Evolutionary conservation across 148 eudicot species (phyloP), one percentile per base, ranked within the genome.

Genomic region (Amaranthus hypochondriacus): DNA sequence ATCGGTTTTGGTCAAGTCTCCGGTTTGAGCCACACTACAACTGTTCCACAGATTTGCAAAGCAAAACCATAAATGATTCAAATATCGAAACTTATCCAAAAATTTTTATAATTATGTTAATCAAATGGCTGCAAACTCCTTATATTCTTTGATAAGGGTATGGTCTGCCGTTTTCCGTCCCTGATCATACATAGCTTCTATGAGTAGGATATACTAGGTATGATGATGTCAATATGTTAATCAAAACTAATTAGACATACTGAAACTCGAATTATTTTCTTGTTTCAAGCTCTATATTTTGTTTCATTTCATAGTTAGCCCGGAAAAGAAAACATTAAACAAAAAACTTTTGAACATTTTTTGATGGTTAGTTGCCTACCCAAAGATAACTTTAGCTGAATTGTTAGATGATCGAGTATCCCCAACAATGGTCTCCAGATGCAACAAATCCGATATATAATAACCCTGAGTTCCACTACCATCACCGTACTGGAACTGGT

Each of bases 391-490:
- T 46, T 78, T 81, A 48, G 97, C 90, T 8, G 98, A 79, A 70
- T 85, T 83, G 77, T 89, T 91, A 28, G 89, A 62, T 49, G 72
- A 81, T 58, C 83, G 73, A 14, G 84, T 75, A 76, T 76, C 83
- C 68, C 92, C 97, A 66, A 80, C 84, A 47, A 91, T 71, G 3
- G 89, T 81, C 11, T 88, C 89, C 9, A 94, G 83, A 77, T 83
- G 88, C 82, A 94, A 75, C 71, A 83, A 15, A 68, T 94, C 98
- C 2, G 87, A 77, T 15, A 91, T 81, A 75, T 94, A 94, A 78
- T 77, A 86, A 13, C 98, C 98, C 15, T 91, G 86, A 4, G 98
- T 84, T 62, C 97, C 98, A 81, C 98, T 94, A 50, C 98, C 98
- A 80, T 94, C 98, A 60, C 98, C 98, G 49, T 94, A 94, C 69